phyloP scores from a whole-genome alignment of 1,139 yeast genomes.

The Magnusiomyces fungicola region DNA sequence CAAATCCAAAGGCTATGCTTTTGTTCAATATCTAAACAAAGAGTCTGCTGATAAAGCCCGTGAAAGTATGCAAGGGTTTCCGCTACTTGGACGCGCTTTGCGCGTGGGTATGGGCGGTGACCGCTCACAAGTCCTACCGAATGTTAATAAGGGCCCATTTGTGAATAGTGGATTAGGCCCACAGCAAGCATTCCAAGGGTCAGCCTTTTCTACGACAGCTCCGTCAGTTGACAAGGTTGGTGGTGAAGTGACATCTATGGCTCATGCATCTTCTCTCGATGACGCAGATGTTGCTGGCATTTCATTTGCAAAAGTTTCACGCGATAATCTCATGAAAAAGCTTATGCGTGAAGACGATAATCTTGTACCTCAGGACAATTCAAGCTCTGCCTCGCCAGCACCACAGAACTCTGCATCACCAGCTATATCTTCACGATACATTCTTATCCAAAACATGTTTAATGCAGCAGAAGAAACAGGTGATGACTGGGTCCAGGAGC shows the following conservation, averaged over 20 bases:
- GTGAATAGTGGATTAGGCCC: conserved; percentile 1
- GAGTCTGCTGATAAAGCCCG: conserved; percentile 30
- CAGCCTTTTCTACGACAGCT: conserved; percentile 14
- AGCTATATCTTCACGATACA: conserved; percentile 25
- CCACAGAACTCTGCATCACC: not conserved
- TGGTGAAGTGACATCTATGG: conserved; percentile 12
- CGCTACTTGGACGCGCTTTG: conserved; percentile 30
- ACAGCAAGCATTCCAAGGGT: conserved; percentile 15
- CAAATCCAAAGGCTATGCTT: conserved; percentile 33
- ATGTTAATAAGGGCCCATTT: too few relatives aligned
- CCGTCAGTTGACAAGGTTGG: conserved; percentile 13
- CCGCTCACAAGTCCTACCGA: not conserved
- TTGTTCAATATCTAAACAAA: conserved; percentile 27
- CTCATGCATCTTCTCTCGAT: conserved; percentile 21
- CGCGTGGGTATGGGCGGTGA: conserved; percentile 31
- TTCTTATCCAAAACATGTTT: conserved; percentile 34
- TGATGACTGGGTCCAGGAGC: conserved; percentile 32
- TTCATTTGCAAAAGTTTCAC: conserved; percentile 25
- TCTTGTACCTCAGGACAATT: conserved; percentile 1
- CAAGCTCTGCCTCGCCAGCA: not conserved
- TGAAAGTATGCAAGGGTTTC: conserved; percentile 31
- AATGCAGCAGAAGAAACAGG: conserved; percentile 33
- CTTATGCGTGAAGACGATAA: conserved; percentile 32
- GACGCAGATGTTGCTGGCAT: conserved; percentile 26
- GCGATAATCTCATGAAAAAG: conserved; percentile 30